Base-by-base conservation (phyloP, 257 asterid genomes). In the Fraxinus anomala region DNA sequence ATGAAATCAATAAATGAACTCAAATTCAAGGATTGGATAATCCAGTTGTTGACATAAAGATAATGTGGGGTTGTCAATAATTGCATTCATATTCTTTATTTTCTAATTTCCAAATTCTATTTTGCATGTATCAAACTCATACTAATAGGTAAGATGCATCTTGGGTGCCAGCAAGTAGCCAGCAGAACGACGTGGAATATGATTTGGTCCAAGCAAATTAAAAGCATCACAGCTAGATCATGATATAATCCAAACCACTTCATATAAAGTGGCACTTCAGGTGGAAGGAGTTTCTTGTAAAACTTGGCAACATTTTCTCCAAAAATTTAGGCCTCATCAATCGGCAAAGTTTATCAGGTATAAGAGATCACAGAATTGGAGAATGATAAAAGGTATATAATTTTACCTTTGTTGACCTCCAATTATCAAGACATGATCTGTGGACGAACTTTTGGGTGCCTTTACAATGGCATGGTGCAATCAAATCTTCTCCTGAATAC, bases 371-470 rank as follows among this genome's bases (percentile, higher is more conserved):
- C 37, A 36, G 70, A 70, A 68, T 11, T 74, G 39, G 68, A 54
- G 47, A 56, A 61, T 34, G 72, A 69, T 23, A 69, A 67, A 28
- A 65, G 63, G 37, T 68, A 23, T 54, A 7, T 68, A 68, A 67
- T 3, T 70, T n/a, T 40, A 95, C 98, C 99, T 96, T 96, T 68
- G 98, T 90, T 40, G 98, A 92, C 88, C 99, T 92, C 99, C 99
- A 96, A 84, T 93, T 90, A 87, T 96, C 99, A 76, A 96, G 98
- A 83, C 99, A 96, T 76, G 96, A 93, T 82, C 98, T 87, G 85
- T 96, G 99, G 83, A 96, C 99, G 80, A 84, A 92, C 88, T 96
- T 95, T 83, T 96, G 99, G 79, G 99, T 96, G 79, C 99, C 99
- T 85, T 91, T 96, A 83, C 99, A 96, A 79, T 91, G 94, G 85